Percentiles rank a stretch among this genome's conserved stretches.
Conservation (phyloP, 345 rosid genomes). For the Arabidopsis suecica region DNA sequence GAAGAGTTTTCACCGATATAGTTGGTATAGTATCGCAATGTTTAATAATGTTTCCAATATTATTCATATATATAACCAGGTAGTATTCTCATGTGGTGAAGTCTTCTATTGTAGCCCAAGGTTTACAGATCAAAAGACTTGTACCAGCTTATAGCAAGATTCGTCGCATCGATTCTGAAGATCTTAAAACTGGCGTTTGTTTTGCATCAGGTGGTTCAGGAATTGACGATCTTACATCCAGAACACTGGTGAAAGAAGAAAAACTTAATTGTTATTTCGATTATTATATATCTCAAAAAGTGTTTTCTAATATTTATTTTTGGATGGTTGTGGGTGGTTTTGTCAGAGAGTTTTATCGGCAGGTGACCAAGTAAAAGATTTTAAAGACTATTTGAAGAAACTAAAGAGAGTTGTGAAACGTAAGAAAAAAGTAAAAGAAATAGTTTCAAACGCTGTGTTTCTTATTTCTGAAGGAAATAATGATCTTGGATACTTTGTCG, state of each 20-base stretch:
- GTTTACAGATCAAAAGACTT: conserved; percentile 57
- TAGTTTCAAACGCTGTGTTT: conserved; percentile 51
- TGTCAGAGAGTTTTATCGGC: conserved; percentile 55
- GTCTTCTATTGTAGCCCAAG: conserved; percentile 52
- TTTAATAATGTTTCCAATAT: not conserved
- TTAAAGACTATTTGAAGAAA: conserved; percentile 52
- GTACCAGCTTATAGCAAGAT: conserved; percentile 64
- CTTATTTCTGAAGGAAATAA: conserved; percentile 56
- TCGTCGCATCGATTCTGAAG: conserved; percentile 39
- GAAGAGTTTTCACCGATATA: conserved; percentile 60
- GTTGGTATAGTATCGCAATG: conserved; percentile 26
- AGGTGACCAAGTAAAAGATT: conserved; percentile 53
- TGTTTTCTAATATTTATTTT: conserved; percentile 6
- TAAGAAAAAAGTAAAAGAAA: conserved; percentile 47
- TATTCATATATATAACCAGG: not conserved
- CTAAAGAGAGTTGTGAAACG: conserved; percentile 45
- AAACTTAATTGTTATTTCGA: not conserved
- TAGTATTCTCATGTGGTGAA: conserved; percentile 16
- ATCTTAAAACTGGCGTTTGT: conserved; percentile 67
- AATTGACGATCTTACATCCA: conserved; percentile 66
- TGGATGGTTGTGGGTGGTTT: not conserved
- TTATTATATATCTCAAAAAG: not conserved
- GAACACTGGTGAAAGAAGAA: conserved; percentile 20
- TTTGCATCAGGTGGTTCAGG: conserved; percentile 84
- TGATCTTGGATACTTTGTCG: conserved; percentile 57